A percentile compares a stretch with the other conserved stretches of the same genome.
Conservation (phyloP, 768 basidiomycete species). For the Trichaptum fuscoviolaceum region DNA sequence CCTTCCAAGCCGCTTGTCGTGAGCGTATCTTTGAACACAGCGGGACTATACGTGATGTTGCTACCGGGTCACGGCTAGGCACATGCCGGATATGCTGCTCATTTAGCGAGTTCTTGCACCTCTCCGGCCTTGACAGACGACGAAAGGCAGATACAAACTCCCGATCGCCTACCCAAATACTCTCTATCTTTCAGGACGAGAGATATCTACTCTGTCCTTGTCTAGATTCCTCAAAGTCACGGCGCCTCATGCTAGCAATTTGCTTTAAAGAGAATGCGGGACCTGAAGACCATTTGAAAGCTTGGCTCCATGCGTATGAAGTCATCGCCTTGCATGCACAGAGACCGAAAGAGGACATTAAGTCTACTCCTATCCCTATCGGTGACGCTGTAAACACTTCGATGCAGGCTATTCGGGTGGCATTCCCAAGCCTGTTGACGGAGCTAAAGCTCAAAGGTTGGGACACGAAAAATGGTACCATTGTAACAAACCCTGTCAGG, state of each 20-base stretch:
- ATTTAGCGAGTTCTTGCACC: conserved; percentile 29
- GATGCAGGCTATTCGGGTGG: not conserved
- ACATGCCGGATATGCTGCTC: conserved; percentile 47
- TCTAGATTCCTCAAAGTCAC: not conserved
- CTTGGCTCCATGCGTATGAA: conserved; percentile 2
- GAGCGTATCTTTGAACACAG: conserved; percentile 44
- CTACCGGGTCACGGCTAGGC: conserved; percentile 33
- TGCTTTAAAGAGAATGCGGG: not conserved
- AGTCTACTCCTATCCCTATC: not conserved
- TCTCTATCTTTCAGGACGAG: conserved; percentile 39
- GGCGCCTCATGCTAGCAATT: not conserved
- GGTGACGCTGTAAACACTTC: not conserved
- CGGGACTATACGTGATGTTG: conserved; percentile 32
- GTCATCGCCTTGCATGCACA: not conserved
- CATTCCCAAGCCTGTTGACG: not conserved
- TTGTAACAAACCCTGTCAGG: not conserved
- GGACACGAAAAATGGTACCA: not conserved
- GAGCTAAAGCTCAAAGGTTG: not conserved
- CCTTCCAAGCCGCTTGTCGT: conserved; percentile 31
- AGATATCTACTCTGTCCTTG: conserved; percentile 45
- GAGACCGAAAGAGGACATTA: not conserved
- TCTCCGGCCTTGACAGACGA: conserved; percentile 20
- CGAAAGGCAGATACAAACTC: conserved; percentile 8
- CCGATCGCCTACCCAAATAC: conserved; percentile 21
- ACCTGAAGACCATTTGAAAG: not conserved